Evolutionary conservation across 2,329 filamentous ascomycete species (phyloP), one percentile per base, ranked within the genome.

Genomic region (Stachybotrys elegans): DNA sequence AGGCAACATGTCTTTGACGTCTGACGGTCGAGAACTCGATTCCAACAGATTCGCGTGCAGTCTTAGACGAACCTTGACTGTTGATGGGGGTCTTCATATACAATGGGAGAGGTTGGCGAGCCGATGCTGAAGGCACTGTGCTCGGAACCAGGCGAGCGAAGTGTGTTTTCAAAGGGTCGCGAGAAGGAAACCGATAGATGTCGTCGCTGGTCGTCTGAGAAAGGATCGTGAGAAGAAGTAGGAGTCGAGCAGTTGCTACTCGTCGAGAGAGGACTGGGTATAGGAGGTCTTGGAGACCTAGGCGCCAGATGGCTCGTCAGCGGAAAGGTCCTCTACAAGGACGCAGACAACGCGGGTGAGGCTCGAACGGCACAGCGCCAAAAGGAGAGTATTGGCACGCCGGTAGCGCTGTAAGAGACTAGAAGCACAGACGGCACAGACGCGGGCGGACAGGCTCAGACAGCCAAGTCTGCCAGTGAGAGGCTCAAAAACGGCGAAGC

Each of bases 241-340:
- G 68, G 59, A 52, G 60, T 71, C 48, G 67, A 59, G 42, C n/a
- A 63, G 45, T 52, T 63, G 55, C 61, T 70, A 46, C 67, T 69
- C 45, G 68, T 67, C 47, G 55, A 76, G 39, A 78, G 63, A 51
- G 75, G 75, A 54, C 74, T 78, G 36, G 74, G 71, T 48, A 69
- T 63, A 44, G 67, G 59, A 57, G 67, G 72, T 57, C 70, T 66
- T 53, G 64, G 67, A 43, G 69, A 73, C 70, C 75, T 79, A 48
- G 56, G 45, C 38, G 47, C n/a, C n/a, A n/a, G n/a, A n/a, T n/a
- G n/a, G n/a, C n/a, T n/a, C n/a, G 49, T 51, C 42, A 50, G 52
- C 36, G 42, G 37, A 40, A 46, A 42, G 43, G 52, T 62, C 42
- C 51, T 55, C 25, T 42, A 46, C 29, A 31, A 48, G 13, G 35